A percentile compares a stretch with the other conserved stretches of the same genome.
phyloP scores from a whole-genome alignment of 257 asterid genomes.

The Eucommia ulmoides region DNA sequence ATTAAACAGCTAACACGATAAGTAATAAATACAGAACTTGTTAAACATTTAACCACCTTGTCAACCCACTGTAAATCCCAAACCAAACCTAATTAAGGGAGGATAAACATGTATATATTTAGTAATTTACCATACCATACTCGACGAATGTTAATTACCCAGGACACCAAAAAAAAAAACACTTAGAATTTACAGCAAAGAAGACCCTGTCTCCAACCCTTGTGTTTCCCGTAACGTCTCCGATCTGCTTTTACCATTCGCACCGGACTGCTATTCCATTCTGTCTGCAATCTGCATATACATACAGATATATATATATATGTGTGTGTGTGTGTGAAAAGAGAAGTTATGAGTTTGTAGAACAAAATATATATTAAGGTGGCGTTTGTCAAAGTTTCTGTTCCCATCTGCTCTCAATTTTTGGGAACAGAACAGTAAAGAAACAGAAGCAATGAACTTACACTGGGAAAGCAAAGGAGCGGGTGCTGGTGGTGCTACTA shows the following conservation, averaged over 20 bases:
- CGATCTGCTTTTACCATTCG: slow-evolving; percentile 73
- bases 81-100: slow-evolving; percentile 18
- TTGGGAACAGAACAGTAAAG: neutral
- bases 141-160: slow-evolving; percentile 13
- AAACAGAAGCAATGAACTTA: slow-evolving; percentile 14
- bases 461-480: slow-evolving; percentile 94
- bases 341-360: no score
- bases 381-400: neutral
- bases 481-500: slow-evolving; percentile 72
- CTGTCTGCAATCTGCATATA: slow-evolving; percentile 63
- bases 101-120: slow-evolving; percentile 47
- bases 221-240: slow-evolving; percentile 43
- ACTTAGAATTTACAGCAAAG: slow-evolving; percentile 81
- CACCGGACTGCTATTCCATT: slow-evolving; percentile 96
- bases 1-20: no score
- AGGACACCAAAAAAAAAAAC: slow-evolving; percentile 15
- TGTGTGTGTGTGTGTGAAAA: no score
- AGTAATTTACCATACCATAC: slow-evolving; percentile 19
- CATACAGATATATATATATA: no score
- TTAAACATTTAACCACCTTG: no score
- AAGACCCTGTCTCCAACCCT: slow-evolving; percentile 69
- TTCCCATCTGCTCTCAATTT: no score
- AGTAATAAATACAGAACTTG: no score
- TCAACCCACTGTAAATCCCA: slow-evolving; percentile 19
- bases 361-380: no score